phyloP scores from a whole-genome alignment of 331 rosid species.

The Malus hybrid region DNA sequence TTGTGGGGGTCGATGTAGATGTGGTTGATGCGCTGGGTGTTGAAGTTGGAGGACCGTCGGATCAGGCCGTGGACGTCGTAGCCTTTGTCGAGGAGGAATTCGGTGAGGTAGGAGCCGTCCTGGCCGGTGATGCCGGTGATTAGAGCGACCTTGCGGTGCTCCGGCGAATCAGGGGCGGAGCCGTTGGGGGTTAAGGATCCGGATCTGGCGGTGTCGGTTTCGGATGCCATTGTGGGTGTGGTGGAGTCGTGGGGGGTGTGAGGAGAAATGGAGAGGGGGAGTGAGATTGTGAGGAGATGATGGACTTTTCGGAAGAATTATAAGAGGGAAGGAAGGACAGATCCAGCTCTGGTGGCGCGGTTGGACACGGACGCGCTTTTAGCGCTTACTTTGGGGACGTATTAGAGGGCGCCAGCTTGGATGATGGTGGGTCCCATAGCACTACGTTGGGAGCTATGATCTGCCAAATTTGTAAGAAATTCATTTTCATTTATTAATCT shows the following conservation, averaged over 20 bases:
- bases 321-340: neutral
- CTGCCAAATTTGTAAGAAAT: neutral
- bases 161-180: neutral
- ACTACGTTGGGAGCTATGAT: neutral
- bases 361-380: slow-evolving; percentile 7
- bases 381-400: neutral
- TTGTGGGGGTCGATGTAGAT: slow-evolving; percentile 99
- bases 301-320: neutral
- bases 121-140: slow-evolving; percentile 96
- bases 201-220: slow-evolving; percentile 29
- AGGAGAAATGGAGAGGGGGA: neutral
- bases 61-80: slow-evolving; percentile 93
- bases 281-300: neutral
- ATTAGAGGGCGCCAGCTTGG: neutral
- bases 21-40: slow-evolving; percentile 95
- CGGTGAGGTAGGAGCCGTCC: slow-evolving; percentile 95
- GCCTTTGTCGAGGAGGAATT: slow-evolving; percentile 72
- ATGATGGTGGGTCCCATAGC: neutral
- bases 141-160: slow-evolving; percentile 53
- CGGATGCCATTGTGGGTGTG: slow-evolving; percentile 39
- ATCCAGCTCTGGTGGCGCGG: neutral
- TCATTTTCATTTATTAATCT: too few relatives aligned
- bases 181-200: slow-evolving; percentile 30
- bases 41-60: slow-evolving; percentile 95
- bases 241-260: neutral